Evolutionary conservation across 169 alveolate species (phyloP).

Genomic region (Cyclospora cayetanensis): DNA sequence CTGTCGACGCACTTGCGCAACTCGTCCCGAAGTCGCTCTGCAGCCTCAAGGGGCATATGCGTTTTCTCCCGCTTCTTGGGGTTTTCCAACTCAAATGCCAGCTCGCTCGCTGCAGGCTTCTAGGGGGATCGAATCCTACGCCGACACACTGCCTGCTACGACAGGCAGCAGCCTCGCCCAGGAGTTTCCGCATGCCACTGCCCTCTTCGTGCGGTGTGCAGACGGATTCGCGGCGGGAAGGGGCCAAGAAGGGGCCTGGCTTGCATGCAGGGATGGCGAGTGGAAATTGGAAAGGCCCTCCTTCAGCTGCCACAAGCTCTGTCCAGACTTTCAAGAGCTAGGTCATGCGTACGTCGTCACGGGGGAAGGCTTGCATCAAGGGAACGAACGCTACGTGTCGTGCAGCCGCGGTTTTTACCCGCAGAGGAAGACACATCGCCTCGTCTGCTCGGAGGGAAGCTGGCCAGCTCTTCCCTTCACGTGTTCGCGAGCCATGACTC

Average conservation of each 20-base stretch:
- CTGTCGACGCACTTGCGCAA: conserved; percentile 64
- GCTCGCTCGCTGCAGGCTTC: conserved; percentile 5
- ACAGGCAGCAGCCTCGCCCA: background rate
- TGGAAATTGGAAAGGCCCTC: conserved; percentile 57
- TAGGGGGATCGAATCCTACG: background rate
- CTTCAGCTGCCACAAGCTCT: conserved; percentile 45
- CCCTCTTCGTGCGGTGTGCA: conserved; percentile 44
- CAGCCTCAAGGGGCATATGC: conserved; percentile 38
- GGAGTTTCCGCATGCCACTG: conserved; percentile 50
- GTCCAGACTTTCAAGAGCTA: conserved; percentile 48
- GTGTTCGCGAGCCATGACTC: conserved; percentile 69
- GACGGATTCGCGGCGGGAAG: conserved; percentile 64
- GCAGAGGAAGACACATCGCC: conserved; percentile 48
- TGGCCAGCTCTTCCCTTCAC: conserved; percentile 66
- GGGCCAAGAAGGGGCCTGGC: conserved; percentile 46
- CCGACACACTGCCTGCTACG: background rate
- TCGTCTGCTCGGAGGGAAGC: conserved; percentile 57
- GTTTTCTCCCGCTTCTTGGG: background rate
- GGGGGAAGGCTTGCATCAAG: conserved; percentile 67
- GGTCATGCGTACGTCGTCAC: conserved; percentile 58
- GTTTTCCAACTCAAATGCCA: background rate
- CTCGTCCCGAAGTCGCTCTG: background rate
- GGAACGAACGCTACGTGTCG: conserved; percentile 55
- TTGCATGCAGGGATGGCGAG: conserved; percentile 51
- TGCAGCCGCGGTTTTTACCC: conserved; percentile 71